phyloP scores from a whole-genome alignment of 495 filamentous ascomycete species.

The Neurospora discreta region DNA sequence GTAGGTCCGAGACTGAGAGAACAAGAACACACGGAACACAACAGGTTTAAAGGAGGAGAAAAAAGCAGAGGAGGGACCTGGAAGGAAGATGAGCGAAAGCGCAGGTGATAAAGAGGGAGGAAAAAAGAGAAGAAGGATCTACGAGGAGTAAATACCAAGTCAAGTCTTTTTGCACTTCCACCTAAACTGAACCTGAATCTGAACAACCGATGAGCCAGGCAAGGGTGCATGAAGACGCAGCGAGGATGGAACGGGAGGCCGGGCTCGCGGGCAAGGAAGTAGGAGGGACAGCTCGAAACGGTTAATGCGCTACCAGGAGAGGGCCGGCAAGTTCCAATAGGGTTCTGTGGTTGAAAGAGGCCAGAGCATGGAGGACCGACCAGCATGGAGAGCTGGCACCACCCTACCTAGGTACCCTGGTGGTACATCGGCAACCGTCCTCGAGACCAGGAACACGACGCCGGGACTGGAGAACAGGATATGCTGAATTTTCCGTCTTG shows the following conservation, averaged over 20 bases:
- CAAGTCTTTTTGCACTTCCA: not conserved
- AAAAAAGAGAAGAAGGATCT: not conserved
- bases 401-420: not conserved
- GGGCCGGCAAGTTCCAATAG: not conserved
- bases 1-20: not conserved
- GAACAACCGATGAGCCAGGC: not conserved
- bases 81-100: not conserved
- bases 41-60: conserved; percentile 6
- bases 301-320: not conserved
- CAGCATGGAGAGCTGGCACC: not conserved
- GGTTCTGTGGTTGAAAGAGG: conserved; percentile 3
- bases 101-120: not conserved
- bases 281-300: not conserved
- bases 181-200: not conserved
- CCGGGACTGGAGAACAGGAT: conserved; percentile 16
- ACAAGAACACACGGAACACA: not conserved
- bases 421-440: not conserved
- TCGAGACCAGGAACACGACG: conserved; percentile 6
- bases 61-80: conserved; percentile 6
- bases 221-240: not conserved
- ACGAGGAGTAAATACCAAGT: not conserved
- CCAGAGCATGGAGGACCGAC: not conserved
- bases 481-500: conserved; percentile 8
- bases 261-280: not conserved
- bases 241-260: conserved; percentile 6